A percentile compares a stretch with the other conserved stretches of the same genome.
Conservation (phyloP, 257 asterid genomes). For the Gentiana macrophylla region DNA sequence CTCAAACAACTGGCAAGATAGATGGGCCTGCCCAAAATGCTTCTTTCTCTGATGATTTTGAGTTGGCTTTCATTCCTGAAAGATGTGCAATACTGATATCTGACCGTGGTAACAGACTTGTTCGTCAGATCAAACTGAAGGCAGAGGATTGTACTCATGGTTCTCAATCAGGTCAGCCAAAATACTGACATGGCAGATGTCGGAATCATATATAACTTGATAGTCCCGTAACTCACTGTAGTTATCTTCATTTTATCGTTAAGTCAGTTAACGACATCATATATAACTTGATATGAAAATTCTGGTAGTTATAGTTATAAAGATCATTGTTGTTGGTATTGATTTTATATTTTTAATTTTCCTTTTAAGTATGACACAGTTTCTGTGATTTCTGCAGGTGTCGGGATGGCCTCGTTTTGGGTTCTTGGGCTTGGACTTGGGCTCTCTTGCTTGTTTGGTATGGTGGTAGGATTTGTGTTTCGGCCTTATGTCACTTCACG, state of each 20-base stretch:
- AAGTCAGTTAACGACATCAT: too few species aligned
- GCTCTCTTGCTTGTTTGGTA: constrained; percentile 51
- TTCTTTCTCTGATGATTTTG: constrained; percentile 44
- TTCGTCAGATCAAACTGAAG: constrained; percentile 64
- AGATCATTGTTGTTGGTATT: not conserved
- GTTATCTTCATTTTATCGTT: too few species aligned
- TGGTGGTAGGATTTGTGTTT: constrained; percentile 49
- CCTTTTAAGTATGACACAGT: not conserved
- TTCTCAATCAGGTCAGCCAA: constrained; percentile 49
- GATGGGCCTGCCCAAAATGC: constrained; percentile 78
- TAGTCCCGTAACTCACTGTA: too few species aligned
- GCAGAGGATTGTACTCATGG: constrained; percentile 46
- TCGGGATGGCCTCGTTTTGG: constrained; percentile 48
- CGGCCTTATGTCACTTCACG: constrained; percentile 53
- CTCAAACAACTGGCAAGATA: constrained; percentile 35
- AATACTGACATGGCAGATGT: too few species aligned
- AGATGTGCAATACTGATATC: constrained; percentile 68
- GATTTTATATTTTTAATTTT: too few species aligned
- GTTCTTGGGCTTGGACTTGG: constrained; percentile 30
- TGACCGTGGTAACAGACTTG: constrained; percentile 52
- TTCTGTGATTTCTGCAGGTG: constrained; percentile 27
- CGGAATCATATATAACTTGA: too few species aligned
- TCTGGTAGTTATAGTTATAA: too few species aligned
- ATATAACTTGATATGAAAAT: too few species aligned
- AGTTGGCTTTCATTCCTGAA: constrained; percentile 49